phyloP scores from a whole-genome alignment of 495 filamentous ascomycete genomes.

The Podospora australis region DNA sequence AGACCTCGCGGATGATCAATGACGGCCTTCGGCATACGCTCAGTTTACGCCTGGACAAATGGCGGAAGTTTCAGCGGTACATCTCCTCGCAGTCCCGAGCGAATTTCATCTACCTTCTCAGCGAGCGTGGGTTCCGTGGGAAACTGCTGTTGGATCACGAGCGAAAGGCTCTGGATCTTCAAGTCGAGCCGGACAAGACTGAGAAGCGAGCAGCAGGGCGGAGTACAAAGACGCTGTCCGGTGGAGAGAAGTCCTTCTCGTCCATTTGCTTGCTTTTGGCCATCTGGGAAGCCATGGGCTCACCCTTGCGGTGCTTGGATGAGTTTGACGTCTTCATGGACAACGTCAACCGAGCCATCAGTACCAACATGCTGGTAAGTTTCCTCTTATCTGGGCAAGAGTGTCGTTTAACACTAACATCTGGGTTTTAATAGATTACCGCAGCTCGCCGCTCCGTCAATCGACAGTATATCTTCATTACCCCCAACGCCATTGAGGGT shows the following conservation, averaged over 20 bases:
- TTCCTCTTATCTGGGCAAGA: background rate
- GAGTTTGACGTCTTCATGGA: constrained; percentile 99
- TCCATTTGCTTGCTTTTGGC: constrained; percentile 87
- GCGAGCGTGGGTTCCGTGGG: constrained; percentile 82
- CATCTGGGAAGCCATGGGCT: constrained; percentile 98
- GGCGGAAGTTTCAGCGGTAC: constrained; percentile 69
- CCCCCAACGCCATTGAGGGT: constrained; percentile 79
- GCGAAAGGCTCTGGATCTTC: constrained; percentile 64
- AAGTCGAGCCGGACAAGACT: constrained; percentile 77
- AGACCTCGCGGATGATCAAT: constrained; percentile 45
- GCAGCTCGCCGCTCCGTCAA: constrained; percentile 80
- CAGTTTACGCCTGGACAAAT: constrained; percentile 63
- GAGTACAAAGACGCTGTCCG: constrained; percentile 84
- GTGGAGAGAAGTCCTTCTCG: constrained; percentile 96
- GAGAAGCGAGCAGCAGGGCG: constrained; percentile 57
- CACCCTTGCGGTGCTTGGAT: constrained; percentile 87
- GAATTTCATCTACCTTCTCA: constrained; percentile 81
- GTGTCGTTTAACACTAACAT: background rate
- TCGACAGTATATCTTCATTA: constrained; percentile 94
- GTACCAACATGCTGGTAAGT: constrained; percentile 89
- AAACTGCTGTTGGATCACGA: constrained; percentile 71
- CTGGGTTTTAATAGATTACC: constrained; percentile 50
- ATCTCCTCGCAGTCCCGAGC: constrained; percentile 79
- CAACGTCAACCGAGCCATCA: constrained; percentile 86
- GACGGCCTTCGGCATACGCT: constrained; percentile 58